Percentiles rank a stretch among this genome's conserved stretches.
These are phyloP conservation scores for Pleurozium schreberi DNA, from an alignment of 225 moss, liverwort and hornwort genomes.

Conservation along the genomic window DNA sequence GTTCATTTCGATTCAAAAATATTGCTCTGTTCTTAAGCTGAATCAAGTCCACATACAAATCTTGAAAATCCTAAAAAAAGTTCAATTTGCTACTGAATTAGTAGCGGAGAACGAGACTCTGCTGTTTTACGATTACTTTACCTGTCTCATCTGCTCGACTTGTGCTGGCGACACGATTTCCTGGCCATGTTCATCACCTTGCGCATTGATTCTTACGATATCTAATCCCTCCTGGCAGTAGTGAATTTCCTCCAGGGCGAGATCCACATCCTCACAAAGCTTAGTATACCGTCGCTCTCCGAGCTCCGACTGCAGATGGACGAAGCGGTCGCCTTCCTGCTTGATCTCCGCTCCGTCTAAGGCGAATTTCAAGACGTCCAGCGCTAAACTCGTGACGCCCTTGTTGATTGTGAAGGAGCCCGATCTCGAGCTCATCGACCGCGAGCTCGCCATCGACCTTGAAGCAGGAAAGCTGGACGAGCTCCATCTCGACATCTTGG, in stretches of 20 bases:
- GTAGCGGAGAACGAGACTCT: neutral
- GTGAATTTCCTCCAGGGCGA: constrained; percentile 8
- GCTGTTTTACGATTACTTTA: neutral
- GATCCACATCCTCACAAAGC: constrained; percentile 1
- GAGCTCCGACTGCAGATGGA: constrained; percentile 11
- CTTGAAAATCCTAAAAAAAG: neutral
- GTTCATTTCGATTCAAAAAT: neutral
- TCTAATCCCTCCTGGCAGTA: constrained; percentile 19
- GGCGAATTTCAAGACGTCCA: constrained; percentile 1
- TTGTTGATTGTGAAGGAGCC: neutral
- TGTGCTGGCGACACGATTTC: neutral
- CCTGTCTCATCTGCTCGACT: constrained; percentile 4
- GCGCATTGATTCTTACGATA: constrained; percentile 9
- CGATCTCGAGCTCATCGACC: neutral
- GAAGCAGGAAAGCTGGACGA: neutral
- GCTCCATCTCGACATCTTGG: constrained; percentile 10
- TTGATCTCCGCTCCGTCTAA: neutral
- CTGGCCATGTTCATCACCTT: neutral
- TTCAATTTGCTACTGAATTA: neutral
- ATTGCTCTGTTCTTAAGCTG: neutral
- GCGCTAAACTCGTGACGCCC: neutral
- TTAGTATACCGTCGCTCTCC: constrained; percentile 6
- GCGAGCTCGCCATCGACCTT: neutral
- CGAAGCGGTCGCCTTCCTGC: constrained; percentile 9
- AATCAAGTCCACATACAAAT: neutral